Conservation (phyloP, 2,329 filamentous ascomycete species). For the Clonostachys solani region DNA sequence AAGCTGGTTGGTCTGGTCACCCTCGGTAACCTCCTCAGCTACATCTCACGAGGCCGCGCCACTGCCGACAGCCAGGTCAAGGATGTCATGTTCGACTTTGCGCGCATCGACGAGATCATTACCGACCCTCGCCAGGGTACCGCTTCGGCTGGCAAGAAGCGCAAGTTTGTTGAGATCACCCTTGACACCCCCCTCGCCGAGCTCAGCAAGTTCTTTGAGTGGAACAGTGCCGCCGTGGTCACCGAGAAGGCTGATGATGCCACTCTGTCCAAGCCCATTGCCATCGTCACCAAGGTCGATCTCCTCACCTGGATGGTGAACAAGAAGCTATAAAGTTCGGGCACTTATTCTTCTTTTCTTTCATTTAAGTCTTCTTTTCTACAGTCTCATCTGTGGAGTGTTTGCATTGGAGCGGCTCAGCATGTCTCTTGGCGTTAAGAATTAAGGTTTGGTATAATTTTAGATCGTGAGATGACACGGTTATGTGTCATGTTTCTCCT, state of each 20-base stretch:
- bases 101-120: conserved; percentile 79
- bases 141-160: conserved; percentile 37
- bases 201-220: conserved; percentile 92
- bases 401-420: too few relatives aligned
- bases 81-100: conserved; percentile 97
- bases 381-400: too few relatives aligned
- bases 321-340: conserved; percentile 27
- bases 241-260: conserved; percentile 66
- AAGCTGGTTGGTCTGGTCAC: conserved; percentile 90
- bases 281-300: conserved; percentile 95
- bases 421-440: too few relatives aligned
- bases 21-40: conserved; percentile 88
- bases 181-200: conserved; percentile 79
- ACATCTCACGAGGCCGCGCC: conserved; percentile 80
- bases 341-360: not conserved
- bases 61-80: conserved; percentile 68
- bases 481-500: too few relatives aligned
- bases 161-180: conserved; percentile 91
- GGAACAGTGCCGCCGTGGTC: conserved; percentile 94
- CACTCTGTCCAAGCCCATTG: conserved; percentile 70
- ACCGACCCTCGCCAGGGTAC: conserved; percentile 75
- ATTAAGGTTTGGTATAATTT: too few relatives aligned
- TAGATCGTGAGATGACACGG: too few relatives aligned
- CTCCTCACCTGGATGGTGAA: conserved; percentile 88
- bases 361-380: not conserved